Evolutionary conservation across 257 asterid genomes (phyloP).

Genomic region (Lycium ferocissimum): DNA sequence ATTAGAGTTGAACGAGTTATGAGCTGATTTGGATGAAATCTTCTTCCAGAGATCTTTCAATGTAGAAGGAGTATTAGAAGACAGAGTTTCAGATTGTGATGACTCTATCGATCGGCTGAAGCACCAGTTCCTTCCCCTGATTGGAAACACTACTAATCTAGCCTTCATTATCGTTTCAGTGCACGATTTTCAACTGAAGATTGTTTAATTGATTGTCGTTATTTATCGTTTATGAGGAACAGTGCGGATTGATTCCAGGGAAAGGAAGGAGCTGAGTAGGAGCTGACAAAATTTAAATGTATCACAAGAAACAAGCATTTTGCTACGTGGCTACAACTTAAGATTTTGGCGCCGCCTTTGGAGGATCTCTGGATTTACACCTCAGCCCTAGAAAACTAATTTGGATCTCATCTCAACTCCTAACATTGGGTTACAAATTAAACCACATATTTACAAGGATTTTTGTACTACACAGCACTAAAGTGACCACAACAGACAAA

Average conservation of each 20-base stretch:
- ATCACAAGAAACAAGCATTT: background rate
- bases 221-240: background rate
- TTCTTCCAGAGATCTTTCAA: constrained; percentile 64
- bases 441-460: too few relatives aligned
- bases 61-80: constrained; percentile 71
- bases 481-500: too few relatives aligned
- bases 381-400: background rate
- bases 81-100: constrained; percentile 48
- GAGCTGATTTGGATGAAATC: constrained; percentile 43
- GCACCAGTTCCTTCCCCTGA: constrained; percentile 93
- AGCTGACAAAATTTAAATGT: background rate
- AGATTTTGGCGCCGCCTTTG: background rate
- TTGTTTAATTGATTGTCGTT: background rate
- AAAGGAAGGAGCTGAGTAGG: background rate
- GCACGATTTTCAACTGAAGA: background rate
- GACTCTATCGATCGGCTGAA: constrained; percentile 81
- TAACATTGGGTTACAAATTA: background rate
- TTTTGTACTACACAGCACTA: too few relatives aligned
- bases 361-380: background rate
- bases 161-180: constrained; percentile 64
- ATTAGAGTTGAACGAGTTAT: constrained; percentile 46
- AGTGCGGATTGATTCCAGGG: background rate
- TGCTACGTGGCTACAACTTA: background rate
- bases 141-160: constrained; percentile 81
- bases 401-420: background rate